Conservation (phyloP, 192 early-diverging fungal species). For the Coemansia sp. region DNA sequence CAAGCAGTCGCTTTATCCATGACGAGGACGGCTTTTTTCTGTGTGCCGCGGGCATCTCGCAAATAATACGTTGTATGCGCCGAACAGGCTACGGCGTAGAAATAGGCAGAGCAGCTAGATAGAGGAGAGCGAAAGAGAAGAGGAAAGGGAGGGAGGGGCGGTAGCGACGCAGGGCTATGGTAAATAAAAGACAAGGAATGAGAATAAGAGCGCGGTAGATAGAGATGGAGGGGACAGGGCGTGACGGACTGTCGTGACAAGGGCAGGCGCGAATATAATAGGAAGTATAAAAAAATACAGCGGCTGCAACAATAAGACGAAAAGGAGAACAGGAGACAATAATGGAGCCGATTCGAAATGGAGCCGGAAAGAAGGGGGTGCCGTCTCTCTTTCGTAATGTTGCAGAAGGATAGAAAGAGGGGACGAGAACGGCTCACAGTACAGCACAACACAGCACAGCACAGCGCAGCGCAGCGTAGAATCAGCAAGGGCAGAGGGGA, state of each 20-base stretch:
- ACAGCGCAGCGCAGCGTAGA: no score
- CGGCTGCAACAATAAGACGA: not conserved
- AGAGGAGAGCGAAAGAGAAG: not conserved
- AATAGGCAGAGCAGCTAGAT: not conserved
- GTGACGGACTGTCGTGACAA: not conserved
- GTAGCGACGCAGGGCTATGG: no score
- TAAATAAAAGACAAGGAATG: no score
- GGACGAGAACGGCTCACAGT: not conserved
- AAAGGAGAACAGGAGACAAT: not conserved
- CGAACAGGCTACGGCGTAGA: not conserved
- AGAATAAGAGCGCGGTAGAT: no score
- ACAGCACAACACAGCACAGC: not conserved
- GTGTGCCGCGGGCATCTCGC: constrained; percentile 4
- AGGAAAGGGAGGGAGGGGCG: not conserved
- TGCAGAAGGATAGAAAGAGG: not conserved
- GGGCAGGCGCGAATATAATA: not conserved
- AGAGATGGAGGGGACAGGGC: no score
- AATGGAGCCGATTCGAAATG: not conserved
- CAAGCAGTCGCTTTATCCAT: constrained; percentile 31
- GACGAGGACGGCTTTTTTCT: not conserved
- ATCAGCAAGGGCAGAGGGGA: no score
- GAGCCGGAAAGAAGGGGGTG: not conserved
- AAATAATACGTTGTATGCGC: not conserved
- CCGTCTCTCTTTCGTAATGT: not conserved
- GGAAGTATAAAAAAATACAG: not conserved